Percentiles rank a stretch among this genome's conserved stretches.
These are phyloP conservation scores for Helicocarpus griseus DNA, from an alignment of 2,329 filamentous ascomycete species.

Conservation along the genomic window DNA sequence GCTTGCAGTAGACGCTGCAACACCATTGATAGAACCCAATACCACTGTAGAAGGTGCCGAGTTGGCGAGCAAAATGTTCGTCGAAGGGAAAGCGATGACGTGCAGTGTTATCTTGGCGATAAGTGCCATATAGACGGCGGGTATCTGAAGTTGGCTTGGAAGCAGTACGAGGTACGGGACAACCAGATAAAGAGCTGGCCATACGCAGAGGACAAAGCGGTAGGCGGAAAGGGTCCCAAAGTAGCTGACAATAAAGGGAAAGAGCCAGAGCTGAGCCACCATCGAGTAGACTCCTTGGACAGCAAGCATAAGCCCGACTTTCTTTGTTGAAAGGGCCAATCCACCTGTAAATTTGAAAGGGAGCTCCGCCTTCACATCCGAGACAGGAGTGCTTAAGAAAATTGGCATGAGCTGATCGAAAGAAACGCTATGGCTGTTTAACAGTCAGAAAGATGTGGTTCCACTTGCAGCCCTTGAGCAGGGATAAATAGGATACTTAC, in stretches of 20 bases:
- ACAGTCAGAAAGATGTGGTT: conserved; percentile 17
- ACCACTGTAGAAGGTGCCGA: conserved; percentile 74
- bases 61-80: conserved; percentile 81
- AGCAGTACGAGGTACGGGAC: conserved; percentile 85
- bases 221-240: conserved; percentile 76
- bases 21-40: conserved; percentile 84
- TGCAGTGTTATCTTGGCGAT: conserved; percentile 91
- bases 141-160: conserved; percentile 59
- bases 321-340: conserved; percentile 71
- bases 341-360: conserved; percentile 87
- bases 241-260: conserved; percentile 64
- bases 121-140: conserved; percentile 66
- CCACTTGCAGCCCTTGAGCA: conserved; percentile 49
- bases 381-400: conserved; percentile 64
- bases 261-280: conserved; percentile 72
- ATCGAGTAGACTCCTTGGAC: conserved; percentile 85
- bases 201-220: conserved; percentile 67
- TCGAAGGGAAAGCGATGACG: conserved; percentile 82
- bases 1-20: conserved; percentile 83
- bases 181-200: conserved; percentile 77
- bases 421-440: conserved; percentile 79
- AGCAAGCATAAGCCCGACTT: conserved; percentile 79
- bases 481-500: conserved; percentile 48
- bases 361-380: conserved; percentile 44
- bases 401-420: conserved; percentile 91